These are phyloP conservation scores for Suillus americanus DNA, from an alignment of 768 basidiomycete genomes.

Conservation along the genomic window DNA sequence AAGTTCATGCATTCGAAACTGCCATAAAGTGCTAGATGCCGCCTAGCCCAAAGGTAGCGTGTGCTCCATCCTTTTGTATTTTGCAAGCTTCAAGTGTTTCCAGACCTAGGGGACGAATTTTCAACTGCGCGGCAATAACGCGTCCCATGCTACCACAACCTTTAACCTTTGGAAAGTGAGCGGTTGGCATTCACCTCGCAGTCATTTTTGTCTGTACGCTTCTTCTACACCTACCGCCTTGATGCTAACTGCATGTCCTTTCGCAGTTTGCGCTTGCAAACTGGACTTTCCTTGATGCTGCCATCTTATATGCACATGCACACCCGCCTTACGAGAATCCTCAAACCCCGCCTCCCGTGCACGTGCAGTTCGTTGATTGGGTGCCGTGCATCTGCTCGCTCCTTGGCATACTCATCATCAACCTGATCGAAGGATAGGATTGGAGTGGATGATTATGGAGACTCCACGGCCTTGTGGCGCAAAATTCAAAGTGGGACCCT, in stretches of 20 bases:
- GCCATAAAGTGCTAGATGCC: no score
- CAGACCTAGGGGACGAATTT: no score
- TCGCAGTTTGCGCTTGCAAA: constrained; percentile 90
- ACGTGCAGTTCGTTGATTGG: constrained; percentile 95
- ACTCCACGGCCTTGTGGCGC: constrained; percentile 79
- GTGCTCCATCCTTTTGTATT: no score
- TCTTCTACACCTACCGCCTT: neutral
- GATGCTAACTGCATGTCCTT: constrained; percentile 8
- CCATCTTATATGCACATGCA: constrained; percentile 85
- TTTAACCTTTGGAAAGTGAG: no score
- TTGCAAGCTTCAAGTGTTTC: no score
- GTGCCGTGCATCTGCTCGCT: constrained; percentile 90
- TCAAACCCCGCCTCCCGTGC: constrained; percentile 66
- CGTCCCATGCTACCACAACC: no score
- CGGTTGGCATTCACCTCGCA: constrained; percentile 81
- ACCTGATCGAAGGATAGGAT: constrained; percentile 92
- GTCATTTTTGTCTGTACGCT: constrained; percentile 79
- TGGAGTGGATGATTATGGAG: constrained; percentile 77
- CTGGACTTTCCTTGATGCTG: constrained; percentile 94
- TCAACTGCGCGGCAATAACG: no score
- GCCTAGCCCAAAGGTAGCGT: no score
- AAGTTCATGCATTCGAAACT: no score
- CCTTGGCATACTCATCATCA: constrained; percentile 89
- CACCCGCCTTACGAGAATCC: constrained; percentile 71
- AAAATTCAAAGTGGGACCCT: neutral